A percentile compares a stretch with the other conserved stretches of the same genome.
phyloP scores from a whole-genome alignment of 495 filamentous ascomycete genomes.

The Xylaria bambusicola region DNA sequence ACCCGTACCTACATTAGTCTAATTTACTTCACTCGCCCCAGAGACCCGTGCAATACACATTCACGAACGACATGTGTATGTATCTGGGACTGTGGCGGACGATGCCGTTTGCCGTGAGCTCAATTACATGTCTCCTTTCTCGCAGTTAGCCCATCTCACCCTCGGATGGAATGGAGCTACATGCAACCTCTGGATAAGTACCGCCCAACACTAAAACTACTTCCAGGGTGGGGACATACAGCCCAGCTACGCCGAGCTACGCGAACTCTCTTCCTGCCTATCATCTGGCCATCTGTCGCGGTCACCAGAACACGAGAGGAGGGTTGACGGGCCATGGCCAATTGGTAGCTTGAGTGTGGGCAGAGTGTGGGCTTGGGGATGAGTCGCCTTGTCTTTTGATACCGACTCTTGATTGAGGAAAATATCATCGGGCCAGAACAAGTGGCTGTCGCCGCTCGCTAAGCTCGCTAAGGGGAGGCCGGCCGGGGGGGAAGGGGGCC shows the following conservation, averaged over 20 bases:
- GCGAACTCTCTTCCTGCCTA: slow-evolving; percentile 1
- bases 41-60: no score
- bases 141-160: neutral
- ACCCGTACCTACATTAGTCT: slow-evolving; percentile 1
- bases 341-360: neutral
- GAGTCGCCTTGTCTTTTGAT: slow-evolving; percentile 9
- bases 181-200: neutral
- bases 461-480: no score
- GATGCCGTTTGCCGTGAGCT: neutral
- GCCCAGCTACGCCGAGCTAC: slow-evolving; percentile 9
- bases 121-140: neutral
- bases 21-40: no score
- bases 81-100: neutral
- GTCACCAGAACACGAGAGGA: neutral
- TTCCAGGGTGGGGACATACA: neutral
- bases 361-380: no score
- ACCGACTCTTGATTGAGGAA: neutral
- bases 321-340: neutral
- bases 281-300: neutral
- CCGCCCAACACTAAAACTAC: neutral
- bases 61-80: no score
- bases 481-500: slow-evolving; percentile 2
- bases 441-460: slow-evolving; percentile 6
- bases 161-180: slow-evolving; percentile 3
- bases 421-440: neutral